Conservation (phyloP, 2,329 filamentous ascomycete genomes). For the Aureobasidium sp. region DNA sequence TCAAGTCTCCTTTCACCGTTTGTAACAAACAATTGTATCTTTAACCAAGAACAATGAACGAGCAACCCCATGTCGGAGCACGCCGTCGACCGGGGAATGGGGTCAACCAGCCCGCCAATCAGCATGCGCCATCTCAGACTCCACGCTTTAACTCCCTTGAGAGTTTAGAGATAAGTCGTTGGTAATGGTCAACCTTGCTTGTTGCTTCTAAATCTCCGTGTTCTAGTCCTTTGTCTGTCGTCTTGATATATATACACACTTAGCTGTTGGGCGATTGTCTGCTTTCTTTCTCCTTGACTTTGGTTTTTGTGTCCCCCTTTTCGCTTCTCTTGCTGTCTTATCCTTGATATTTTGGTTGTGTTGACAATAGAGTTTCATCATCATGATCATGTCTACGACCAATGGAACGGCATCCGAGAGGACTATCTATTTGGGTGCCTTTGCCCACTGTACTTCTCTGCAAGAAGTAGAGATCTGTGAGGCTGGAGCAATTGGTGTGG, state of each 20-base stretch:
- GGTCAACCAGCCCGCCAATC: conserved; percentile 3
- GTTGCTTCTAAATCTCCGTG: neutral
- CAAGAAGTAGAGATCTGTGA: conserved; percentile 44
- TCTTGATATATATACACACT: neutral
- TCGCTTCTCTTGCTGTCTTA: neutral
- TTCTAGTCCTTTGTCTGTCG: neutral
- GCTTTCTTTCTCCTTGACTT: neutral
- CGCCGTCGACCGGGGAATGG: conserved; percentile 1
- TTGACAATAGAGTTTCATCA: too few species aligned
- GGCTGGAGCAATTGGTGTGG: conserved; percentile 44
- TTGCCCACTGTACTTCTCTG: conserved; percentile 50
- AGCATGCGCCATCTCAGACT: neutral
- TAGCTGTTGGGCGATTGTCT: neutral
- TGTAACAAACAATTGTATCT: neutral
- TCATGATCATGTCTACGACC: conserved; percentile 6
- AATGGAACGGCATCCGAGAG: conserved; percentile 23
- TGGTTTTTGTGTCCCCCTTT: neutral
- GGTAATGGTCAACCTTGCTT: neutral
- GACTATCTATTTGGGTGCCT: conserved; percentile 53
- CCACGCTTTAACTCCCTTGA: neutral
- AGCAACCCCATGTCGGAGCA: conserved; percentile 14
- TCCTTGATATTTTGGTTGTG: too few species aligned
- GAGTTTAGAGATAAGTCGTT: conserved; percentile 14
- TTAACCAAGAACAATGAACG: neutral
- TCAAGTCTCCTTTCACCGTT: too few species aligned